Percentiles rank a stretch among this genome's conserved stretches.
phyloP scores from a whole-genome alignment of 768 basidiomycete species.

The Russula olivacea region DNA sequence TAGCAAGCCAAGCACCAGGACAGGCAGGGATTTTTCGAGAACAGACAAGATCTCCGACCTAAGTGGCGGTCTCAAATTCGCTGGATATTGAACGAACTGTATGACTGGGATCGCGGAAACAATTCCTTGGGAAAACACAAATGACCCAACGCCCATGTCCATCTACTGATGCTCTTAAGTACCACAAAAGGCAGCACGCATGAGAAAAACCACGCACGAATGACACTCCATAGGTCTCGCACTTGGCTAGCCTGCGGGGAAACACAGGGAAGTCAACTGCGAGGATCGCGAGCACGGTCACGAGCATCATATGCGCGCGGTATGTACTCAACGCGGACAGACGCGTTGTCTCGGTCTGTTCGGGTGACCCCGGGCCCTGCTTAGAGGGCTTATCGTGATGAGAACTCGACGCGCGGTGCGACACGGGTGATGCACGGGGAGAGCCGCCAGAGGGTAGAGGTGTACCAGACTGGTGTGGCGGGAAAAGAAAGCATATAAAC shows the following conservation, averaged over 20 bases:
- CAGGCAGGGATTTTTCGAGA: constrained; percentile 55
- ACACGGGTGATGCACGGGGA: constrained; percentile 24
- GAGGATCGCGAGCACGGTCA: constrained; percentile 86
- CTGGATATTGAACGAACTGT: constrained; percentile 61
- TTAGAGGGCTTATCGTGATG: neutral
- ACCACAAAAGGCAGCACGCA: neutral
- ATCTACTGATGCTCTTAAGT: constrained; percentile 49
- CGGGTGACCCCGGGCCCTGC: neutral
- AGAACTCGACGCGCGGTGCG: constrained; percentile 10
- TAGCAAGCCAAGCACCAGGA: constrained; percentile 67
- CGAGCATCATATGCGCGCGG: constrained; percentile 90
- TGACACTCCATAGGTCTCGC: constrained; percentile 93
- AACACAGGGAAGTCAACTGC: constrained; percentile 96
- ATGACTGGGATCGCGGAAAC: constrained; percentile 82
- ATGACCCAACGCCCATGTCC: constrained; percentile 96
- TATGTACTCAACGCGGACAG: constrained; percentile 81
- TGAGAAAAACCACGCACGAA: constrained; percentile 46
- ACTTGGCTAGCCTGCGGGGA: constrained; percentile 82
- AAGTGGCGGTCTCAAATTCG: constrained; percentile 45
- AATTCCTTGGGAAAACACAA: constrained; percentile 93
- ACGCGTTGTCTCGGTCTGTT: constrained; percentile 30
- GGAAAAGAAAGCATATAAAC: constrained; percentile 39
- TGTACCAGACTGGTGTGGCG: constrained; percentile 40
- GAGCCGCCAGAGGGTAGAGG: constrained; percentile 46
- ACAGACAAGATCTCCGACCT: constrained; percentile 46